Percentiles rank a stretch among this genome's conserved stretches.
phyloP scores from a whole-genome alignment of 169 alveolate genomes.

The Eimeria necatrix region DNA sequence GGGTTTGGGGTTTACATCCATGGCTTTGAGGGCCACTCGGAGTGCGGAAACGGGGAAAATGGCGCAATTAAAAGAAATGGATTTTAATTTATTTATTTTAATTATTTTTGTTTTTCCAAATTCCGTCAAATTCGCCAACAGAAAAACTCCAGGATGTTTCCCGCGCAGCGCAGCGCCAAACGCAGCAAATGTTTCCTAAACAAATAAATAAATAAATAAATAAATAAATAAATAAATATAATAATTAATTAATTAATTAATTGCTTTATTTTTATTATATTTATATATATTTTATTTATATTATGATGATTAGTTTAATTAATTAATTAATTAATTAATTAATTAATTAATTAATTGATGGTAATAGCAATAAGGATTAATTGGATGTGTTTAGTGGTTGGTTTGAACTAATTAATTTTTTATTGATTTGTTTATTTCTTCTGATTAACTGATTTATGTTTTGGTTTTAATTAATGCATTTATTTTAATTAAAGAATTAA shows the following conservation, averaged over 20 bases:
- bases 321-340: background rate
- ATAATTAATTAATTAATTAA: too few species aligned
- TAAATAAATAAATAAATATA: too few species aligned
- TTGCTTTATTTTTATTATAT: too few species aligned
- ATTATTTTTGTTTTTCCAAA: slow-evolving; percentile 91
- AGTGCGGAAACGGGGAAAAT: slow-evolving; percentile 94
- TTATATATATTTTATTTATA: too few species aligned
- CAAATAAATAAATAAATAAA: background rate
- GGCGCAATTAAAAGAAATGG: slow-evolving; percentile 89
- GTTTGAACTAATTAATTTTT: too few species aligned
- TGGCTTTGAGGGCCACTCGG: slow-evolving; percentile 92
- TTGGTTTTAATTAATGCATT: too few species aligned
- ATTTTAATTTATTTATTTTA: background rate
- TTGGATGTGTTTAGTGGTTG: too few species aligned
- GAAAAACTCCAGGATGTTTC: slow-evolving; percentile 84
- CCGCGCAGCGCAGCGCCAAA: slow-evolving; percentile 71
- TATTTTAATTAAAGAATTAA: too few species aligned
- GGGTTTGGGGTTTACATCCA: slow-evolving; percentile 66
- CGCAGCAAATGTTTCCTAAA: slow-evolving; percentile 45
- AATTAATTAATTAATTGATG: background rate
- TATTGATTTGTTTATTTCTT: too few species aligned
- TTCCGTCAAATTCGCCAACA: slow-evolving; percentile 94
- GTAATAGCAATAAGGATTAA: too few species aligned
- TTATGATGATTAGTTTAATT: background rate
- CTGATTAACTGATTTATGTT: too few species aligned